These are phyloP conservation scores for Botrytis porri DNA, from an alignment of 2,329 filamentous ascomycete species.

Conservation along the genomic window DNA sequence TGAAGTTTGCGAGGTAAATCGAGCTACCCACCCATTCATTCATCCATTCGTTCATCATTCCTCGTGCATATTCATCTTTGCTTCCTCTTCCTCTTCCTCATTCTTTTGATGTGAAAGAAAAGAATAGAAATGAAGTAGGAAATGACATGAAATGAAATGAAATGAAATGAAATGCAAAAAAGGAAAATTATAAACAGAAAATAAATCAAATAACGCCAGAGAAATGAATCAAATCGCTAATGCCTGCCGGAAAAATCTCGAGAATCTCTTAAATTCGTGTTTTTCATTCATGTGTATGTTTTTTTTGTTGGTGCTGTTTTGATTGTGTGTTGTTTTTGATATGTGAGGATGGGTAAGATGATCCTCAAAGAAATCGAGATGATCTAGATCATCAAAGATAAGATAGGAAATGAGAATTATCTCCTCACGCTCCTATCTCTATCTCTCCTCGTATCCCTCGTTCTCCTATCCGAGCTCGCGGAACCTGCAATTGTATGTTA, in stretches of 20 bases:
- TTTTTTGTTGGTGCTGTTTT: not conserved
- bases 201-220: constrained; percentile 11
- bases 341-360: not conserved
- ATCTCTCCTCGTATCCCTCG: constrained; percentile 27
- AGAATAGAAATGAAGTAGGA: not conserved
- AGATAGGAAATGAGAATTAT: not conserved
- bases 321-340: not conserved
- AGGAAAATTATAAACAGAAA: constrained; percentile 3
- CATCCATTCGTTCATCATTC: not conserved
- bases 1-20: not conserved
- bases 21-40: not conserved
- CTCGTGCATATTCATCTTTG: not conserved
- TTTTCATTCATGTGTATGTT: not conserved
- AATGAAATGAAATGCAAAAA: not conserved
- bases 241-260: not conserved
- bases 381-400: not conserved
- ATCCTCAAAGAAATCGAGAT: not conserved
- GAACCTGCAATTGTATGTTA: constrained; percentile 30
- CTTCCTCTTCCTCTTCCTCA: not conserved
- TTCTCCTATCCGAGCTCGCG: constrained; percentile 36
- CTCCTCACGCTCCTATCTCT: constrained; percentile 17
- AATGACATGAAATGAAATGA: not conserved
- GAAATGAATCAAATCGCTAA: constrained; percentile 16
- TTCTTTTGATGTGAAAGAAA: not conserved
- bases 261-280: not conserved